Percentiles rank a stretch among this genome's conserved stretches.
Conservation (phyloP, 805 yeast species). For the Nakazawaea anatomiae region DNA sequence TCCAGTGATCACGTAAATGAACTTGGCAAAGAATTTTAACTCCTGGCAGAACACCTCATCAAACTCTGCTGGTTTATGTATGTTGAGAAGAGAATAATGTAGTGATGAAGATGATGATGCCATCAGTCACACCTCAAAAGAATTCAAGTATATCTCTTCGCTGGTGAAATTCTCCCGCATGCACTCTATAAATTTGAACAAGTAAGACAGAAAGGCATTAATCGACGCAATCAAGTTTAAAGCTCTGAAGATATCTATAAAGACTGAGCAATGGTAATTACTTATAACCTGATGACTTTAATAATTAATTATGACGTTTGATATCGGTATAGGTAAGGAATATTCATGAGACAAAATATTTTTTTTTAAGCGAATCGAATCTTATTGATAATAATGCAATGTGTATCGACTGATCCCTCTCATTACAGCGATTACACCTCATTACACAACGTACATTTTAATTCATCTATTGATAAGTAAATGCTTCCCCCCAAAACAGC, state of each 20-base stretch:
- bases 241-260: too few species aligned
- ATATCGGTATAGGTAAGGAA: too few species aligned
- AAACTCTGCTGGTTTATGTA: not conserved
- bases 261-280: too few species aligned
- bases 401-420: too few species aligned
- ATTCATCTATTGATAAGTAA: conserved; percentile 20
- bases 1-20: conserved; percentile 20
- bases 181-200: not conserved
- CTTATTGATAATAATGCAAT: too few species aligned
- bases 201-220: not conserved
- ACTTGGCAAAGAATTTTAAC: conserved; percentile 17
- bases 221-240: not conserved
- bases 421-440: too few species aligned
- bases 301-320: too few species aligned
- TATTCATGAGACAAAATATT: too few species aligned
- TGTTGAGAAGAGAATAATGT: not conserved
- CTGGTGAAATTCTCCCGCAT: not conserved
- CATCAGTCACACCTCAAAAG: not conserved
- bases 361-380: too few species aligned
- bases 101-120: not conserved
- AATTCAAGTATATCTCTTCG: too few species aligned
- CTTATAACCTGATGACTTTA: too few species aligned
- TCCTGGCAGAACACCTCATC: conserved; percentile 14
- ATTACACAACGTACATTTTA: not conserved
- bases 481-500: conserved; percentile 54